phyloP scores from a whole-genome alignment of 495 filamentous ascomycete genomes.

The Tuber brumale region DNA sequence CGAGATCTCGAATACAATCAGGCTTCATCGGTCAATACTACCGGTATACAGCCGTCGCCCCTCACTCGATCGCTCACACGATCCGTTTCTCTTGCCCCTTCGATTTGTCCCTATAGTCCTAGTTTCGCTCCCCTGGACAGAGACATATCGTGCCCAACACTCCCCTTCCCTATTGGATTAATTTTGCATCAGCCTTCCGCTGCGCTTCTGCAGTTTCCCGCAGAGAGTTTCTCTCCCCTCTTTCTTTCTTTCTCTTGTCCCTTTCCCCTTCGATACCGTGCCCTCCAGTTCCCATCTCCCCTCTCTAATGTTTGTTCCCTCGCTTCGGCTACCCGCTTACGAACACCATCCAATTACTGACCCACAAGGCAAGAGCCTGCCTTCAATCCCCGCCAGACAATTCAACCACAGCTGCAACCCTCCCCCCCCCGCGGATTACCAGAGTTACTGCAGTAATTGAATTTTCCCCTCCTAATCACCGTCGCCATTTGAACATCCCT shows the following conservation, averaged over 20 bases:
- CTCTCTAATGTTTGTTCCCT: not conserved
- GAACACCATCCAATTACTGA: not conserved
- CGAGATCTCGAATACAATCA: not conserved
- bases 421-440: not conserved
- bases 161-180: not conserved
- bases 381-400: not conserved
- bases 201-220: not conserved
- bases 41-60: not conserved
- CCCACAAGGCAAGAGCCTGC: not conserved
- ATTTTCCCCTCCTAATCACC: not conserved
- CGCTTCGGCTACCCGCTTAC: not conserved
- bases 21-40: not conserved
- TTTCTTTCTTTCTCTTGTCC: not conserved
- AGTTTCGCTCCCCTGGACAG: not conserved
- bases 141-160: not conserved
- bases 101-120: not conserved
- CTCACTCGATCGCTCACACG: not conserved
- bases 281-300: not conserved
- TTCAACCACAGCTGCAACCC: not conserved
- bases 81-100: not conserved
- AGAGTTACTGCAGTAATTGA: not conserved
- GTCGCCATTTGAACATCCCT: not conserved
- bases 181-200: not conserved
- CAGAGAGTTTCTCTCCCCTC: not conserved
- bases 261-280: not conserved